Evolutionary conservation across 1,284 basidiomycete species (phyloP).

Genomic region (Neolentinus lepideus): DNA sequence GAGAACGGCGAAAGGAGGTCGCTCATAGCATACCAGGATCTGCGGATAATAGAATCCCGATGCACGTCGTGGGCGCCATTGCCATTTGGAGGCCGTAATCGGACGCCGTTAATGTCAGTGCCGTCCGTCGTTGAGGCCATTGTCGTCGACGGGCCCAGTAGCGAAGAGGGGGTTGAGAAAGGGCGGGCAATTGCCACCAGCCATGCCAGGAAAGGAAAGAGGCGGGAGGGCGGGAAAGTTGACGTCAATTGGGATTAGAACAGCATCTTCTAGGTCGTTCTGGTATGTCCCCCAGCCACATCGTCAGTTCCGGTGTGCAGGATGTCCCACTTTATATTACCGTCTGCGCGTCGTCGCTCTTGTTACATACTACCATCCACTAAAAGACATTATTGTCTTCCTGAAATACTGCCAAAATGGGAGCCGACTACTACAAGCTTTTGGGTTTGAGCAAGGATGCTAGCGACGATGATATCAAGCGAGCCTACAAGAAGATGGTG

Average conservation of each 20-base stretch:
- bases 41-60: slow-evolving; percentile 22
- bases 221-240: background rate
- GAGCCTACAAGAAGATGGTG: slow-evolving; percentile 44
- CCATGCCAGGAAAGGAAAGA: background rate
- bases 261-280: slow-evolving; percentile 18
- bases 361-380: slow-evolving; percentile 4
- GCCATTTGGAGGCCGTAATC: background rate
- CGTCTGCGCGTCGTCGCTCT: background rate
- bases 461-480: slow-evolving; percentile 56
- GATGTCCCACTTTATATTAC: slow-evolving; percentile 6
- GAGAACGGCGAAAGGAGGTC: slow-evolving; percentile 67
- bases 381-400: background rate
- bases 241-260: slow-evolving; percentile 13
- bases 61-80: slow-evolving; percentile 10
- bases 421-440: slow-evolving; percentile 77
- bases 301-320: slow-evolving; percentile 10
- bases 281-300: slow-evolving; percentile 10
- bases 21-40: slow-evolving; percentile 53
- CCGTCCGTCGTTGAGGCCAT: background rate
- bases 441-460: slow-evolving; percentile 74
- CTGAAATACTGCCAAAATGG: slow-evolving; percentile 38
- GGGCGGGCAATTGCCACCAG: background rate
- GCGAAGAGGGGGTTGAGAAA: background rate
- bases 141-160: background rate
- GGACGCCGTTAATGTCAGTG: background rate